A percentile compares a stretch with the other conserved stretches of the same genome.
phyloP scores from a whole-genome alignment of 352 stramenopile genomes.

The Pythium apleroticum region DNA sequence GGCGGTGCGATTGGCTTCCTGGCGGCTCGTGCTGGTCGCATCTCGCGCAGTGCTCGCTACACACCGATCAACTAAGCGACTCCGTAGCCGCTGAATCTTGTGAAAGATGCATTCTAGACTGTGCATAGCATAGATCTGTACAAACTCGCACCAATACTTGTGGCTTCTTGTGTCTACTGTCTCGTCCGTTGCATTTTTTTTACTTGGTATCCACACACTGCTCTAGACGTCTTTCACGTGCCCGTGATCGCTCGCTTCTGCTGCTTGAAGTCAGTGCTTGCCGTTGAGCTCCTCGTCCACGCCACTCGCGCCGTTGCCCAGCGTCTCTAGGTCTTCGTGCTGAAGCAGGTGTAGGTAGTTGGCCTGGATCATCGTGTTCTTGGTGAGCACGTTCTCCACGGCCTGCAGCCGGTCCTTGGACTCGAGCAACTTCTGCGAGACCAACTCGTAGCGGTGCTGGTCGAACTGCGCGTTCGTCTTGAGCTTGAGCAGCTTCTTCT shows the following conservation, averaged over 20 bases:
- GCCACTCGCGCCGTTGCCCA: neutral
- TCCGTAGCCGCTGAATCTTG: neutral
- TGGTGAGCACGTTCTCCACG: slow-evolving; percentile 60
- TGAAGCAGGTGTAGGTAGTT: slow-evolving; percentile 70
- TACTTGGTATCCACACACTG: neutral
- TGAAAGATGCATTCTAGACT: neutral
- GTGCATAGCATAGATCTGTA: slow-evolving; percentile 4
- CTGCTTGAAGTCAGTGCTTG: slow-evolving; percentile 1
- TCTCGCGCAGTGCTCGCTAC: slow-evolving; percentile 33
- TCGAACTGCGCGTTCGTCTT: slow-evolving; percentile 62
- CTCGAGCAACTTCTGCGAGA: slow-evolving; percentile 39
- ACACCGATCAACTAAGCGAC: slow-evolving; percentile 28
- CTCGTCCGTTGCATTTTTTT: neutral
- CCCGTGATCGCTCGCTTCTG: neutral
- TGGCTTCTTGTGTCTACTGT: neutral
- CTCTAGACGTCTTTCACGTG: neutral
- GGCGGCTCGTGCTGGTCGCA: slow-evolving; percentile 24
- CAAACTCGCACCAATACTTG: neutral
- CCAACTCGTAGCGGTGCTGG: slow-evolving; percentile 39
- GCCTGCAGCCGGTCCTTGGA: slow-evolving; percentile 45
- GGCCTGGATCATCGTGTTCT: slow-evolving; percentile 61
- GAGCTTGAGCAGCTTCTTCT: slow-evolving; percentile 57
- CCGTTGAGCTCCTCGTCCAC: slow-evolving; percentile 5
- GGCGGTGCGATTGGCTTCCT: slow-evolving; percentile 33
- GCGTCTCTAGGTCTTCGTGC: slow-evolving; percentile 4